Conservation (phyloP, 768 basidiomycete species). For the Cystofilobasidium bisporidii region DNA sequence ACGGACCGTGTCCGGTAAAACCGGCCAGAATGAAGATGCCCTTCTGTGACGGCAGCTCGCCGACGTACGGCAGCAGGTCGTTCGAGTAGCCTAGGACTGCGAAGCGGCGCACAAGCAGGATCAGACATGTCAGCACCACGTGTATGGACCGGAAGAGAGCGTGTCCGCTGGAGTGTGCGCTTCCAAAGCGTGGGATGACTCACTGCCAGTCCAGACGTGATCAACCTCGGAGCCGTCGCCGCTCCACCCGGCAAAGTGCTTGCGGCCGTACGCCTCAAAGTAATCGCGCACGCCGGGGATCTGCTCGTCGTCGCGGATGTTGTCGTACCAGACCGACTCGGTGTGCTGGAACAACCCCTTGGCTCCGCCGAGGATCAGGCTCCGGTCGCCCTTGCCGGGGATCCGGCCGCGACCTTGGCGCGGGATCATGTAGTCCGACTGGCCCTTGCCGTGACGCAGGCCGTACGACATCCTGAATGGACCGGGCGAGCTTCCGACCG, state of each 20-base stretch:
- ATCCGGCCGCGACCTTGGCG: slow-evolving; percentile 32
- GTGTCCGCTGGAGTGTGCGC: no score
- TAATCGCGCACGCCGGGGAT: slow-evolving; percentile 31
- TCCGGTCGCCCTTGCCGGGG: slow-evolving; percentile 31
- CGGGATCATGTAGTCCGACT: slow-evolving; percentile 34
- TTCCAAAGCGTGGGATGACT: slow-evolving; percentile 11
- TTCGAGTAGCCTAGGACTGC: slow-evolving; percentile 33
- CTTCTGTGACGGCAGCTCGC: slow-evolving; percentile 29
- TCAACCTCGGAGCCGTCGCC: slow-evolving; percentile 32
- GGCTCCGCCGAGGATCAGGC: slow-evolving; percentile 34
- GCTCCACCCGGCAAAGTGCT: slow-evolving; percentile 31
- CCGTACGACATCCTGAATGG: slow-evolving; percentile 32
- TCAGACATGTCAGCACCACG: not conserved
- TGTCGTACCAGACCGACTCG: slow-evolving; percentile 31
- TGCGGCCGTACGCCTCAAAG: slow-evolving; percentile 32
- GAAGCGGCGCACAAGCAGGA: not conserved
- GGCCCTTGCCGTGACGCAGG: slow-evolving; percentile 30
- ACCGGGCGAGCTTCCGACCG: slow-evolving; percentile 23
- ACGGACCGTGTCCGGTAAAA: slow-evolving; percentile 35
- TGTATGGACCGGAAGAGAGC: not conserved
- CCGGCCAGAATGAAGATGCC: slow-evolving; percentile 33
- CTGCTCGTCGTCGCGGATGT: slow-evolving; percentile 30
- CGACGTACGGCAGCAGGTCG: slow-evolving; percentile 33
- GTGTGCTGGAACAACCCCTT: slow-evolving; percentile 29
- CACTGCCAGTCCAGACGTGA: slow-evolving; percentile 33